These are phyloP conservation scores for Elsinoe perseae DNA, from an alignment of 2,329 filamentous ascomycete genomes.

Conservation along the genomic window DNA sequence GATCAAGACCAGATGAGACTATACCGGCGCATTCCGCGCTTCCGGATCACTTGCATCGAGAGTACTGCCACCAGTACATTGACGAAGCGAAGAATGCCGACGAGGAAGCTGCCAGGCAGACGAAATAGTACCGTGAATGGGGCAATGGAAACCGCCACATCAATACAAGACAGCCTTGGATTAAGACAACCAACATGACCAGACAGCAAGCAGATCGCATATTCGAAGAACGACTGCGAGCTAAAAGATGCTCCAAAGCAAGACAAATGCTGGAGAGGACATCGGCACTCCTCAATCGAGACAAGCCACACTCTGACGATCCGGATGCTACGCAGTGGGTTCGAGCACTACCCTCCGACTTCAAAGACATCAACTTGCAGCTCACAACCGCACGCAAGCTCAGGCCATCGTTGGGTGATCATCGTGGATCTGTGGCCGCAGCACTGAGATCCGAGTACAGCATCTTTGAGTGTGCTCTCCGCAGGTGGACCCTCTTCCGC, in stretches of 20 bases:
- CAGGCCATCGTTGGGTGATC: neutral
- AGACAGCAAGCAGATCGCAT: slow-evolving; percentile 8
- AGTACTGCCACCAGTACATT: neutral
- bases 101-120: neutral
- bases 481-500: neutral
- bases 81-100: neutral
- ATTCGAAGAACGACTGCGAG: neutral
- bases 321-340: neutral
- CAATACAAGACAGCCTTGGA: slow-evolving; percentile 4
- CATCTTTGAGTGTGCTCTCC: neutral
- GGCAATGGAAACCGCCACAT: neutral
- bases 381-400: neutral
- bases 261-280: neutral
- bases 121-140: slow-evolving; percentile 1
- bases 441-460: neutral
- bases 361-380: neutral
- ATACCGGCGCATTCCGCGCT: neutral
- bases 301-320: neutral
- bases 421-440: neutral
- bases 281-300: neutral
- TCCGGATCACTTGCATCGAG: neutral
- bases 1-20: neutral
- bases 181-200: slow-evolving; percentile 2
- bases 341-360: neutral
- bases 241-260: neutral